phyloP scores from a whole-genome alignment of 495 filamentous ascomycete genomes.

The Lophiotrema nucula region DNA sequence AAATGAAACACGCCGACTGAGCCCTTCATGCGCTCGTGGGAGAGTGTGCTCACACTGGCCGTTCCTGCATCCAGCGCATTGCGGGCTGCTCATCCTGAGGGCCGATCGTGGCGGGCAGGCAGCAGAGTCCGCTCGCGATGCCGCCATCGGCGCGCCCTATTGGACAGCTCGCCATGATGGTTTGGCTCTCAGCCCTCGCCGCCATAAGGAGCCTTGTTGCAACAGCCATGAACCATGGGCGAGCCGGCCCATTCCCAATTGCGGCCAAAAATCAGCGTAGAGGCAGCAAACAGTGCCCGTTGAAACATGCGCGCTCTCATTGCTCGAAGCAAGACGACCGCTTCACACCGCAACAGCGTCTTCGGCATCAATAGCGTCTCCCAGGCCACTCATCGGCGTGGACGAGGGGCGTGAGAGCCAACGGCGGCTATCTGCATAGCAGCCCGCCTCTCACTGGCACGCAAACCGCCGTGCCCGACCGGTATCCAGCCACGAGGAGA shows the following conservation, averaged over 20 bases:
- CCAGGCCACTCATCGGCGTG: constrained; percentile 3
- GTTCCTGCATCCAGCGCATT: neutral
- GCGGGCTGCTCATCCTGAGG: neutral
- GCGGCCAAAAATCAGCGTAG: neutral
- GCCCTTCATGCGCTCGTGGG: neutral
- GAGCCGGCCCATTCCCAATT: neutral
- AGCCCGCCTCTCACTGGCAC: neutral
- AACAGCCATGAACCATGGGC: constrained; percentile 1
- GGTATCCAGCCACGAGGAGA: neutral
- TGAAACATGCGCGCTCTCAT: constrained; percentile 16
- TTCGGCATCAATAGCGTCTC: constrained; percentile 8
- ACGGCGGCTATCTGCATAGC: constrained; percentile 2
- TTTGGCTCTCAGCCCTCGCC: neutral
- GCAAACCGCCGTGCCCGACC: neutral
- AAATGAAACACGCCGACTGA: neutral
- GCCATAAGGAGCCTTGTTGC: neutral
- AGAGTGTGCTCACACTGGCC: neutral
- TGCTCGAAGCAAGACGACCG: constrained; percentile 4
- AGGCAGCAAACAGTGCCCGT: neutral
- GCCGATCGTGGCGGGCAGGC: neutral
- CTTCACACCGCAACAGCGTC: constrained; percentile 16
- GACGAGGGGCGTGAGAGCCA: neutral
- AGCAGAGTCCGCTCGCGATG: neutral
- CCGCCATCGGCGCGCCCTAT: neutral
- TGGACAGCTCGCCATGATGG: neutral